Evolutionary conservation across 768 basidiomycete genomes (phyloP), one percentile per base, ranked within the genome.

Genomic region (Amanita pseudoporphyria): DNA sequence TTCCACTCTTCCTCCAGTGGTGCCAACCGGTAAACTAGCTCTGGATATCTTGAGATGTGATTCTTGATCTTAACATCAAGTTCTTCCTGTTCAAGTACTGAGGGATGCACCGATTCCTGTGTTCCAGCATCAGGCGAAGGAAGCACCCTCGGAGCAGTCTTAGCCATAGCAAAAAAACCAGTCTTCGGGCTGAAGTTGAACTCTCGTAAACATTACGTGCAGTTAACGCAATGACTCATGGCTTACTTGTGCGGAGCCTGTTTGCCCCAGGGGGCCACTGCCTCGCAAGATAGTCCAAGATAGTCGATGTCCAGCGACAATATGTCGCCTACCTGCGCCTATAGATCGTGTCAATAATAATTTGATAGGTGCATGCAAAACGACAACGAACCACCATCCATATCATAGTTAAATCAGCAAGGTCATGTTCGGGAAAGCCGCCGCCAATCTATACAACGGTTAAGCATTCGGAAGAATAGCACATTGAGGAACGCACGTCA

Each of bases 171-270:
- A 55, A 79, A 85, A 13, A 86, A 71, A 12, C 84, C 83, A 0
- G 68, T 72, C 13, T 55, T 52, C 18, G 81, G 69, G 54, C 81
- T 84, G 47, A 24, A 18, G 12, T 26, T 9, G 26, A 21, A 48
- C 47, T 31, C 58, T 38, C 36, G 30, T 50, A 39, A 31, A 18
- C 19, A 14, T 40, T 16, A n/a, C 21, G n/a, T 6, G 9, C 26
- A 28, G 10, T 6, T 36, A 9, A 37, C 9, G 21, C 31, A n/a
- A 18, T 18, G 31, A 13, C 36, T 52, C 43, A 31, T 32, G 6
- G 64, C 79, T 58, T 55, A 84, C 84, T 82, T 64, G 54, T 87
- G 84, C 22, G 82, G 78, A 26, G 61, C 60, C 53, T 80, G 82
- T 50, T 67, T 58, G 9, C 84, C 84, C 82, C 82, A 87, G 10